phyloP scores from a whole-genome alignment of 441 rosid genomes.

The Erodium texanum region DNA sequence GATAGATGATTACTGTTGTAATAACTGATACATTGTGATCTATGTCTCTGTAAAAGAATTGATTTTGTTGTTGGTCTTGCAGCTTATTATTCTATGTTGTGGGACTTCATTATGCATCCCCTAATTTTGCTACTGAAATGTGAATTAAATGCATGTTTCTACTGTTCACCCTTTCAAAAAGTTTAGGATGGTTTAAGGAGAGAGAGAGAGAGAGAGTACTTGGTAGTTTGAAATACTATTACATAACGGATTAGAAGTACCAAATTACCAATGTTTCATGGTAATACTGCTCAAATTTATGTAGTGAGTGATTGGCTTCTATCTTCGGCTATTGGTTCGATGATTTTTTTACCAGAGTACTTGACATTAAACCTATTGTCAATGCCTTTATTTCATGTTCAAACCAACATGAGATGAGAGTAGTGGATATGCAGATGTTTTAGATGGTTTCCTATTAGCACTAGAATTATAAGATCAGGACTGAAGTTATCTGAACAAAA shows the following conservation, averaged over 20 bases:
- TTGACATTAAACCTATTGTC: background rate
- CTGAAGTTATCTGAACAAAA: no score
- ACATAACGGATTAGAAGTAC: background rate
- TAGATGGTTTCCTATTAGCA: no score
- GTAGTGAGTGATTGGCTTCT: background rate
- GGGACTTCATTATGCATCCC: no score
- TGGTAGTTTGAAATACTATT: background rate
- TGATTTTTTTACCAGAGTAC: background rate
- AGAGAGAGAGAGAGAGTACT: no score
- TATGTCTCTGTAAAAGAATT: background rate
- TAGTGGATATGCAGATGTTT: no score
- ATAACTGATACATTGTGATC: background rate
- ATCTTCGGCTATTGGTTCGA: background rate
- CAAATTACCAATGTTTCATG: background rate
- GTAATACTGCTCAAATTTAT: background rate
- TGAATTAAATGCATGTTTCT: no score
- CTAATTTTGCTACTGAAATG: no score
- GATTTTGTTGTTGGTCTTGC: background rate
- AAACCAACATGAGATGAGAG: no score
- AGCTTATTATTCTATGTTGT: background rate
- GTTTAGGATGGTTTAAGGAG: background rate
- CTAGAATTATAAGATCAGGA: no score
- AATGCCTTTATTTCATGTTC: no score
- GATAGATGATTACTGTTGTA: background rate
- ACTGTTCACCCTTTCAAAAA: background rate